These are phyloP conservation scores for Phialophora expanda DNA, from an alignment of 2,329 filamentous ascomycete species.

Conservation along the genomic window DNA sequence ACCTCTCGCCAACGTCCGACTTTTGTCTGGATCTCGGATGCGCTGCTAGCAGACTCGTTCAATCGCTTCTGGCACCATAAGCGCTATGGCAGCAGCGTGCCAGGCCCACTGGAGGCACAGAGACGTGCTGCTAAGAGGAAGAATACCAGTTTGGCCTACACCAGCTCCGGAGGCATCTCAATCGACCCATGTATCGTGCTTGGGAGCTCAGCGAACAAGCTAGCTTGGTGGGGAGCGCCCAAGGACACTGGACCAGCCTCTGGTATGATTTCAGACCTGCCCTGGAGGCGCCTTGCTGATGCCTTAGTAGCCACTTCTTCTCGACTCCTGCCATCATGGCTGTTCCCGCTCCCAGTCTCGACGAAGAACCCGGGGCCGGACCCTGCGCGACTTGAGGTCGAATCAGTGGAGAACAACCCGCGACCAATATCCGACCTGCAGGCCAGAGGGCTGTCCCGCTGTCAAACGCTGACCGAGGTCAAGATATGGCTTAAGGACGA, in stretches of 20 bases:
- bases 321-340: constrained; percentile 28
- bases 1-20: constrained; percentile 25
- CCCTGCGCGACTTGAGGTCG: background rate
- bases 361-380: background rate
- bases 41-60: constrained; percentile 55
- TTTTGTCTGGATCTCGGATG: constrained; percentile 54
- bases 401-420: background rate
- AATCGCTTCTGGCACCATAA: constrained; percentile 53
- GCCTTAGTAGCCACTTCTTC: background rate
- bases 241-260: background rate
- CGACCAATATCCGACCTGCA: background rate
- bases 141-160: constrained; percentile 57
- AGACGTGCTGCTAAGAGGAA: constrained; percentile 61
- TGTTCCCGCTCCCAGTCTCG: constrained; percentile 6
- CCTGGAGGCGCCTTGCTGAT: background rate
- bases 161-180: constrained; percentile 40
- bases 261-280: constrained; percentile 5
- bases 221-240: constrained; percentile 36
- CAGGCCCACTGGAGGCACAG: constrained; percentile 67
- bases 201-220: constrained; percentile 39
- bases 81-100: constrained; percentile 65
- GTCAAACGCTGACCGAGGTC: constrained; percentile 25
- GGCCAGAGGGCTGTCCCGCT: constrained; percentile 15
- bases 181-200: constrained; percentile 51
- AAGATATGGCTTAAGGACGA: constrained; percentile 14